These are phyloP conservation scores for Candida corydali DNA, from an alignment of 805 yeast species.

Conservation along the genomic window DNA sequence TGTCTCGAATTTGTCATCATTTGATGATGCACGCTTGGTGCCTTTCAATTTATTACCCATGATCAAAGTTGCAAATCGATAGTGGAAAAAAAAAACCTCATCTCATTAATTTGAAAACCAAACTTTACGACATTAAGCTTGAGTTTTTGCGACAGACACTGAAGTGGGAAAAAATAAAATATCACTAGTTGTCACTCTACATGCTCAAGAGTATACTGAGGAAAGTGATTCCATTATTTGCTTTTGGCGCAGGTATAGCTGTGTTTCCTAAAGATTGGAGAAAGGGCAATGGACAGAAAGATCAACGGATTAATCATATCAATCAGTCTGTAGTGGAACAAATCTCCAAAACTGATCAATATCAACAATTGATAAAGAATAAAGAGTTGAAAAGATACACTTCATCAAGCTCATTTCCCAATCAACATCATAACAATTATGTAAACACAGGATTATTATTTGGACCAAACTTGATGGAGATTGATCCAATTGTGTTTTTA, in stretches of 20 bases:
- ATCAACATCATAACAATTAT: slow-evolving; percentile 56
- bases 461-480: slow-evolving; percentile 63
- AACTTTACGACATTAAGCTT: slow-evolving; percentile 1
- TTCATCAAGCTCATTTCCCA: slow-evolving; percentile 39
- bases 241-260: slow-evolving; percentile 26
- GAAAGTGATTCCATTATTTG: slow-evolving; percentile 23
- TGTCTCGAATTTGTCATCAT: slow-evolving; percentile 6
- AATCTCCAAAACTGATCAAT: slow-evolving; percentile 18
- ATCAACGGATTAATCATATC: slow-evolving; percentile 13
- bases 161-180: too few species aligned
- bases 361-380: slow-evolving; percentile 15
- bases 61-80: not conserved
- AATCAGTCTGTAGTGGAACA: slow-evolving; percentile 18
- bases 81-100: slow-evolving; percentile 4
- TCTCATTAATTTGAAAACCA: not conserved
- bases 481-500: slow-evolving; percentile 69
- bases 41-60: slow-evolving; percentile 25
- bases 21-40: slow-evolving; percentile 21
- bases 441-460: slow-evolving; percentile 69
- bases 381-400: slow-evolving; percentile 9
- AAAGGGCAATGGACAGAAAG: slow-evolving; percentile 12
- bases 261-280: slow-evolving; percentile 24
- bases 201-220: slow-evolving; percentile 28
- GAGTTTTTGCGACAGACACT: not conserved
- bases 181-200: too few species aligned